phyloP scores from a whole-genome alignment of 768 basidiomycete genomes.

The Sistotremastrum niveocremeum region DNA sequence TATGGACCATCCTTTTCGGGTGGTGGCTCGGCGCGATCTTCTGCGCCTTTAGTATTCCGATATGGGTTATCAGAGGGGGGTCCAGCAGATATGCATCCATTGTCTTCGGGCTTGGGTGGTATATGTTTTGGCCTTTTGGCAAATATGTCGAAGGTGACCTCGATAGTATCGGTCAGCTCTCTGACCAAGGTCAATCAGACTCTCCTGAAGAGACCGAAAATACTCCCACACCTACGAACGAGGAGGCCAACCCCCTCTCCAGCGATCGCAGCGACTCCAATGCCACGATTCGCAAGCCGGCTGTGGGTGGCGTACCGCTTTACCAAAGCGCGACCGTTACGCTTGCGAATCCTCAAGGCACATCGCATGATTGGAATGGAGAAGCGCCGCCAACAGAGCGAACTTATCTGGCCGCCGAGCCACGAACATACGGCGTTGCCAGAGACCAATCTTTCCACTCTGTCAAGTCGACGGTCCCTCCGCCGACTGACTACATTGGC shows the following conservation, averaged over 20 bases:
- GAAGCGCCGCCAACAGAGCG: no score
- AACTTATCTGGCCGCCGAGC: not conserved
- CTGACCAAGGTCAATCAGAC: slow-evolving; percentile 25
- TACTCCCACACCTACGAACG: slow-evolving; percentile 19
- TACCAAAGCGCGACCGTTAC: slow-evolving; percentile 32
- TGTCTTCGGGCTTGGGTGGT: slow-evolving; percentile 89
- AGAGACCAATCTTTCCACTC: not conserved
- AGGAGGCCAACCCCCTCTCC: slow-evolving; percentile 10
- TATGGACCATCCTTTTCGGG: slow-evolving; percentile 83
- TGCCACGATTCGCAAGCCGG: slow-evolving; percentile 1
- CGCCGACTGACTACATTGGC: slow-evolving; percentile 40
- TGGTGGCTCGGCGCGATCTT: slow-evolving; percentile 82
- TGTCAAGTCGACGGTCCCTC: slow-evolving; percentile 9
- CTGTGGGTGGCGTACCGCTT: slow-evolving; percentile 21
- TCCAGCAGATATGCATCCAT: slow-evolving; percentile 76
- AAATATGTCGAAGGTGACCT: slow-evolving; percentile 89
- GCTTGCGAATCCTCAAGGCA: slow-evolving; percentile 11
- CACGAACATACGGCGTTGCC: slow-evolving; percentile 8
- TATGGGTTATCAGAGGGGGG: slow-evolving; percentile 67
- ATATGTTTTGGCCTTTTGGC: slow-evolving; percentile 95
- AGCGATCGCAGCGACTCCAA: slow-evolving; percentile 9
- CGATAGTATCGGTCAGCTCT: slow-evolving; percentile 16
- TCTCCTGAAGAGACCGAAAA: slow-evolving; percentile 24
- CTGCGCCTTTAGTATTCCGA: slow-evolving; percentile 47
- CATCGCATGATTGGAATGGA: no score